Evolutionary conservation across 208 protist species (phyloP), one percentile per base, ranked within the genome.

Genomic region (Vickermania ingenoplastis): DNA sequence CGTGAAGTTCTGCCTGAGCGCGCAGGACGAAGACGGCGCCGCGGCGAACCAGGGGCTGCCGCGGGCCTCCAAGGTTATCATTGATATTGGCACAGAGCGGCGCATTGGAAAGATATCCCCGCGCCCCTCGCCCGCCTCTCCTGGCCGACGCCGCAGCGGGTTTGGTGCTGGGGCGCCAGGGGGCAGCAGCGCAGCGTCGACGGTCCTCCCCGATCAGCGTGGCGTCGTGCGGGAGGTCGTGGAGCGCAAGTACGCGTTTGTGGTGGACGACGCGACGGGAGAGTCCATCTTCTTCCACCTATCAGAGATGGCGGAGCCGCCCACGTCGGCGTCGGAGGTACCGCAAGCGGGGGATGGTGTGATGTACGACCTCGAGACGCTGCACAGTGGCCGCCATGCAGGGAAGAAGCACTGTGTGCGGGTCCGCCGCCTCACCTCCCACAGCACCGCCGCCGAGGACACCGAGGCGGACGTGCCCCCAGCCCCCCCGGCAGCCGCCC

Each of bases 251-350:
- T 92, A 79, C 62, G 82, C 81, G 41, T 92, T 92, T 62, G 68
- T 92, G 36, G 52, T 74, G 0, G 70, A 89, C 51, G 78, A 85
- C 59, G 59, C 77, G 49, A 76, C 65, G 7, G 82, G 86, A 0
- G 77, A 85, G 45, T 89, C 79, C 26, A 76, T 92, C 31, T 89
- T 92, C 65, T 92, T 92, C 31, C 86, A 92, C 63, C 22, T 73
- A 53, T 67, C 57, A 27, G 79, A 86, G 63, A 58, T 59, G 11
- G 62, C 45, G 30, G 49, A 51, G 0, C 41, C 49, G 0, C 13
- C 25, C 11, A 23, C 52, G 3, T 24, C 48, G 21, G 50, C 29
- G 11, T 23, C 17, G 17, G 13, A 41, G 3, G 41, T 7, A 11
- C 56, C 87, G 36, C 65, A 65, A 54, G 55, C 51, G 26, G 82